Evolutionary conservation across 2,329 filamentous ascomycete species (phyloP).

Genomic region (Rutstroemia sp.): DNA sequence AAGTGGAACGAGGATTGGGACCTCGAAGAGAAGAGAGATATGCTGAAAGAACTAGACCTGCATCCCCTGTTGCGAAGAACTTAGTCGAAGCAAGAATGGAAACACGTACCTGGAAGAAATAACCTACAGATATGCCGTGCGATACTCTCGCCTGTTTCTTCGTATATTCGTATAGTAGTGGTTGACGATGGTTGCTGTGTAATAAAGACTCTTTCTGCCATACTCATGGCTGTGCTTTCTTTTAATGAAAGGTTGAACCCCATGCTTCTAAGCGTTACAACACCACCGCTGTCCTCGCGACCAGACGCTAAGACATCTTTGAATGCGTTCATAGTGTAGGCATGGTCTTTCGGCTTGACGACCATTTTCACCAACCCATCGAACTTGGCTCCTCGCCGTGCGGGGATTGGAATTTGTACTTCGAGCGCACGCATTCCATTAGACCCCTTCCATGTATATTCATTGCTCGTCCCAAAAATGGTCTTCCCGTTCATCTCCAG

Average conservation of each 20-base stretch:
- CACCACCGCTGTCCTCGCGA: conserved; percentile 7
- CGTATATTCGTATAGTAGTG: conserved; percentile 42
- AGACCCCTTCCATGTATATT: conserved; percentile 22
- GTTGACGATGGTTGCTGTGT: background rate
- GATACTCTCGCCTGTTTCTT: conserved; percentile 67
- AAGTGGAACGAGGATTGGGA: background rate
- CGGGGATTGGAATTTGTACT: conserved; percentile 12
- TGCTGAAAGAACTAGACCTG: conserved; percentile 31
- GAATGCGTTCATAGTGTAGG: conserved; percentile 9
- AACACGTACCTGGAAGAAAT: conserved; percentile 13
- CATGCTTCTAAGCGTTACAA: conserved; percentile 23
- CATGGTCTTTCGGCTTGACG: conserved; percentile 14
- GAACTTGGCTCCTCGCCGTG: background rate
- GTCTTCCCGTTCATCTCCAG: conserved; percentile 10
- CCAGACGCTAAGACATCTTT: conserved; percentile 5
- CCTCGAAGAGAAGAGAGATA: conserved; percentile 23
- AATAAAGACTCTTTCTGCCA: conserved; percentile 22
- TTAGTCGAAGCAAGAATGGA: conserved; percentile 12
- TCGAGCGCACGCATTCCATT: conserved; percentile 22
- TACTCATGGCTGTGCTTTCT: background rate
- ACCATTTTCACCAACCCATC: conserved; percentile 12
- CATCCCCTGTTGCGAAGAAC: conserved; percentile 26
- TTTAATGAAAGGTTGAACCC: conserved; percentile 8
- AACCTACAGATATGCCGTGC: conserved; percentile 59
- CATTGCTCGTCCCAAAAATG: conserved; percentile 2